Evolutionary conservation across 2,329 filamentous ascomycete genomes (phyloP).

Genomic region (Colletotrichum endophyticum): DNA sequence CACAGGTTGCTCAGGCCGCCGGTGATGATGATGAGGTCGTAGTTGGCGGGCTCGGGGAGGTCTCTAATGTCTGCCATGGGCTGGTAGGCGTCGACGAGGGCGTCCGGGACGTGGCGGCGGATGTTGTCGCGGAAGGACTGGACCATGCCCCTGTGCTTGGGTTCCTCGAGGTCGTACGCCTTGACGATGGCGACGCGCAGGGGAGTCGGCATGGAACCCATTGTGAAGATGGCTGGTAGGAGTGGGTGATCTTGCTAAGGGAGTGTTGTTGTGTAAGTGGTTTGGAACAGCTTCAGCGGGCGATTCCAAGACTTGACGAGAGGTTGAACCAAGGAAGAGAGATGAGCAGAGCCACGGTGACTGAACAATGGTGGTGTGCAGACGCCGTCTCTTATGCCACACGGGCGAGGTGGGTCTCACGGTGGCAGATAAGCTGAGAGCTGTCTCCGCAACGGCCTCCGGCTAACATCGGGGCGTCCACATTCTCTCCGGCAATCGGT

Average conservation of each 20-base stretch:
- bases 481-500: conserved; percentile 8
- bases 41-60: background rate
- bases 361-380: background rate
- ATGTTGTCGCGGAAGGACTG: conserved; percentile 10
- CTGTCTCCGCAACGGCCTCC: background rate
- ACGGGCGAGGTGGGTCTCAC: background rate
- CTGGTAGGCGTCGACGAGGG: background rate
- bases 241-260: too few species aligned
- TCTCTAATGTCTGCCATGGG: background rate
- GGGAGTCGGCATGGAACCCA: conserved; percentile 9
- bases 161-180: conserved; percentile 14
- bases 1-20: conserved; percentile 13
- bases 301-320: background rate
- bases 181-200: conserved; percentile 15
- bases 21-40: conserved; percentile 13
- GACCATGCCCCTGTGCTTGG: conserved; percentile 13
- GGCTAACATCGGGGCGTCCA: conserved; percentile 9
- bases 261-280: background rate
- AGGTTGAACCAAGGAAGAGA: background rate
- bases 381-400: background rate
- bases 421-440: background rate
- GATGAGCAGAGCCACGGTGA: background rate
- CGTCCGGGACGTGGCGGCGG: background rate
- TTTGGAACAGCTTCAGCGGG: background rate
- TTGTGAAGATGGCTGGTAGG: background rate